Conservation (phyloP, 257 asterid genomes). For the Dorcoceras hygrometricum region DNA sequence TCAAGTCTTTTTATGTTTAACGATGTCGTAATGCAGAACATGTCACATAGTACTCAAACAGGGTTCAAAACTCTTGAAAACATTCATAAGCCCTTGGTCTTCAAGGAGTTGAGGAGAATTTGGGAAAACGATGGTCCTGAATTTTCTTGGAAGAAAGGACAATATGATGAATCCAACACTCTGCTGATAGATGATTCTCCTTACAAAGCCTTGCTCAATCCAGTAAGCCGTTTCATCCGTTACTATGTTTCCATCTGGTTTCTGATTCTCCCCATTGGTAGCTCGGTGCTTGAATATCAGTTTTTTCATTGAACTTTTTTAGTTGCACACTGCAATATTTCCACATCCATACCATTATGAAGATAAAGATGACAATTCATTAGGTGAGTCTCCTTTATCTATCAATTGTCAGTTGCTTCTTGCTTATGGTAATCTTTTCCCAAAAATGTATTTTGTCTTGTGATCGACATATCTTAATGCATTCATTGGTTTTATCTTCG, state of each 20-base stretch:
- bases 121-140: slow-evolving; percentile 62
- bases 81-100: slow-evolving; percentile 72
- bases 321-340: slow-evolving; percentile 76
- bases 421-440: slow-evolving; percentile 14
- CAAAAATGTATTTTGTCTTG: not conserved
- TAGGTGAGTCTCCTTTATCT: slow-evolving; percentile 47
- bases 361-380: slow-evolving; percentile 50
- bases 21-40: slow-evolving; percentile 56
- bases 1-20: slow-evolving; percentile 6
- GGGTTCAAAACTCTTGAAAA: slow-evolving; percentile 70
- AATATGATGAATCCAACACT: slow-evolving; percentile 79
- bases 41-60: slow-evolving; percentile 60
- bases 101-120: slow-evolving; percentile 69
- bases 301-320: slow-evolving; percentile 23
- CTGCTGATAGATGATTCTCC: slow-evolving; percentile 93
- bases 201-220: slow-evolving; percentile 91
- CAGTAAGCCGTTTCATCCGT: slow-evolving; percentile 45
- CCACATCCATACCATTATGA: slow-evolving; percentile 51
- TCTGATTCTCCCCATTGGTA: slow-evolving; percentile 1
- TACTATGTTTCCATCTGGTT: not conserved
- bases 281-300: slow-evolving; percentile 21
- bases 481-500: not conserved
- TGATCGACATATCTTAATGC: not conserved
- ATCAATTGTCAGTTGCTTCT: not conserved
- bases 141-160: slow-evolving; percentile 74